Evolutionary conservation across 2,329 filamentous ascomycete genomes (phyloP), one percentile per base, ranked within the genome.

Genomic region (Neoarthrinium moseri): DNA sequence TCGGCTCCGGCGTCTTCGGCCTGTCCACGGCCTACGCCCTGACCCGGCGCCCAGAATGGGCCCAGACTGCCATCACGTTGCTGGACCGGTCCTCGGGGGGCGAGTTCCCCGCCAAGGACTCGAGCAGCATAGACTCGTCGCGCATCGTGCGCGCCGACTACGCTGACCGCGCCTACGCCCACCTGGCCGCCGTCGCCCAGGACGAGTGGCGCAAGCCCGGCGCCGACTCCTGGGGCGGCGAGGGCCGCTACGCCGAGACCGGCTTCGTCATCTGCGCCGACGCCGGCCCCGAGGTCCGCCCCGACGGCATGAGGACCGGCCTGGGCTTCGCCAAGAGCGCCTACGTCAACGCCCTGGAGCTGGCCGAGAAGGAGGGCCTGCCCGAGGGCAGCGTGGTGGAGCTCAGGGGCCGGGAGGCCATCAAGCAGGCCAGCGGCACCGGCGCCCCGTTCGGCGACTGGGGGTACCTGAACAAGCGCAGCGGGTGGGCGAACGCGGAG

Each of bases 401-500:
- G 48, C 62, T 84, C 11, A 70, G 74, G 44, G 67, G 63, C 23
- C 56, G 61, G 10, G 60, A 67, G 22, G 71, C 69, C 18, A 71
- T 86, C 43, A 66, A 67, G 30, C 59, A 61, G 4, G 66, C 62
- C 6, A 60, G 79, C 23, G 69, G 71, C 10, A 78, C 73, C 0
- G 70, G 73, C 6, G 78, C 75, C 33, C 66, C 68, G 47, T 75
- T 74, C 23, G 88, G 82, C 12, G 76, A 74, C 51, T 83, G 74
- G 74, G 89, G 86, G 18, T 95, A 91, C 65, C 67, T 87, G 44
- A 95, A 95, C 63, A 74, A 75, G 43, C 73, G 76, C 22, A 86
- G 84, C 30, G 90, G 90, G 5, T 95, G 90, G 90, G 89, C 86
- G 3, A 79, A 95, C 61, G 89, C 89, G 0, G 84, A 84, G 51